phyloP scores from a whole-genome alignment of 345 rosid species.

The Gossypium thurberi region DNA sequence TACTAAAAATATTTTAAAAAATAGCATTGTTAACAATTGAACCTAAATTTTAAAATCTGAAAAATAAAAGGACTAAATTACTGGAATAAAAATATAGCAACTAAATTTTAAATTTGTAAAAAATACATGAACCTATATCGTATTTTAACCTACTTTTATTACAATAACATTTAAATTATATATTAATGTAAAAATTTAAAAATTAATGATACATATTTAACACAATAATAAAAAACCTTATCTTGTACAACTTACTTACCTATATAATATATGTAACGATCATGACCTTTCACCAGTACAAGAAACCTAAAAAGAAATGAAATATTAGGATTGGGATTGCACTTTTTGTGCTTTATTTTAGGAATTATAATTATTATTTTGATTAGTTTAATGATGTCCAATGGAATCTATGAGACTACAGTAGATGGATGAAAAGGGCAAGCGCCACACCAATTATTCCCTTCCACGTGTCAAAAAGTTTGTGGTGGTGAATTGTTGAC shows the following conservation, averaged over 20 bases:
- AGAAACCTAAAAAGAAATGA: background rate
- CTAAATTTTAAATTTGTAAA: too few species aligned
- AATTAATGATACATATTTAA: too few species aligned
- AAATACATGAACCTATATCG: too few species aligned
- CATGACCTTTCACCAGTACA: slow-evolving; percentile 30
- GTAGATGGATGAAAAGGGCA: slow-evolving; percentile 17
- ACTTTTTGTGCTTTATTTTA: slow-evolving; percentile 16
- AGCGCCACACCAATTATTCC: slow-evolving; percentile 4
- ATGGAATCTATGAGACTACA: slow-evolving; percentile 17
- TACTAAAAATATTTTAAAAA: too few species aligned
- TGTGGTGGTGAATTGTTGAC: slow-evolving; percentile 14
- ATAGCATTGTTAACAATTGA: too few species aligned
- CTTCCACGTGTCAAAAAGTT: slow-evolving; percentile 17
- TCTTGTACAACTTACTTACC: slow-evolving; percentile 30
- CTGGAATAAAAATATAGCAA: too few species aligned
- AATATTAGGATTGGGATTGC: background rate
- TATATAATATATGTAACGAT: background rate
- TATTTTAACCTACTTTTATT: too few species aligned
- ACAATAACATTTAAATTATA: too few species aligned
- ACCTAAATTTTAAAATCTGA: too few species aligned
- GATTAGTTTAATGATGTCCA: slow-evolving; percentile 24
- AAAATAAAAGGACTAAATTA: too few species aligned
- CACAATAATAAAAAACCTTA: slow-evolving; percentile 15
- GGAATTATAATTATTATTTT: background rate
- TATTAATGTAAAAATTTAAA: too few species aligned